Percentiles rank a stretch among this genome's conserved stretches.
Evolutionary conservation across 1,284 basidiomycete genomes (phyloP).

Genomic region (Cryptococcus amylolentus): DNA sequence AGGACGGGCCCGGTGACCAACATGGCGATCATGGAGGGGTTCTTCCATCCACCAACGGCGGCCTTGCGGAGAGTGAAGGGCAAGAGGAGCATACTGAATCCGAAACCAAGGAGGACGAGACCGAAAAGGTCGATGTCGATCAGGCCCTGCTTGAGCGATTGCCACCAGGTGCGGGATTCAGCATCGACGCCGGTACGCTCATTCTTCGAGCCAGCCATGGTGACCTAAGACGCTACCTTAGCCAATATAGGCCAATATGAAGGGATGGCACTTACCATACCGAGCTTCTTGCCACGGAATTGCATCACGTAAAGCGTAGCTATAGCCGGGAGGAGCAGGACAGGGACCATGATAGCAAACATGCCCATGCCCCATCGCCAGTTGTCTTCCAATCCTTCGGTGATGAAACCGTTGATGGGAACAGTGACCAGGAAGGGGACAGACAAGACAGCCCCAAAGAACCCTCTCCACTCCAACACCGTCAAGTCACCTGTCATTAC

Average conservation of each 20-base stretch:
- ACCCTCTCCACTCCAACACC: conserved; percentile 69
- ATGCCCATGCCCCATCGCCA: conserved; percentile 64
- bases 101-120: conserved; percentile 36
- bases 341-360: conserved; percentile 44
- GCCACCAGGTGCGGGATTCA: conserved; percentile 1
- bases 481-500: conserved; percentile 62
- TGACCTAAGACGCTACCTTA: conserved; percentile 23
- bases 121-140: conserved; percentile 39
- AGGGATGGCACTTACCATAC: conserved; percentile 10
- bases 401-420: conserved; percentile 45
- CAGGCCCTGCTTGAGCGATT: conserved; percentile 14
- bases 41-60: conserved; percentile 32
- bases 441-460: conserved; percentile 66
- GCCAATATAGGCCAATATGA: neutral
- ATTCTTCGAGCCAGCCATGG: conserved; percentile 25
- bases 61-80: conserved; percentile 35
- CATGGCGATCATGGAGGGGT: conserved; percentile 48
- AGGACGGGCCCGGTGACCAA: conserved; percentile 38
- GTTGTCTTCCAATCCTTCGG: conserved; percentile 58
- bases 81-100: conserved; percentile 35
- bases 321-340: conserved; percentile 20
- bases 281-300: conserved; percentile 26
- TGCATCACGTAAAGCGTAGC: conserved; percentile 32
- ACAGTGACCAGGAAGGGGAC: conserved; percentile 57
- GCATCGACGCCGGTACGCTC: conserved; percentile 32